Evolutionary conservation across 2,329 filamentous ascomycete species (phyloP), one percentile per base, ranked within the genome.

Genomic region (Aspergillus eucalypticola): DNA sequence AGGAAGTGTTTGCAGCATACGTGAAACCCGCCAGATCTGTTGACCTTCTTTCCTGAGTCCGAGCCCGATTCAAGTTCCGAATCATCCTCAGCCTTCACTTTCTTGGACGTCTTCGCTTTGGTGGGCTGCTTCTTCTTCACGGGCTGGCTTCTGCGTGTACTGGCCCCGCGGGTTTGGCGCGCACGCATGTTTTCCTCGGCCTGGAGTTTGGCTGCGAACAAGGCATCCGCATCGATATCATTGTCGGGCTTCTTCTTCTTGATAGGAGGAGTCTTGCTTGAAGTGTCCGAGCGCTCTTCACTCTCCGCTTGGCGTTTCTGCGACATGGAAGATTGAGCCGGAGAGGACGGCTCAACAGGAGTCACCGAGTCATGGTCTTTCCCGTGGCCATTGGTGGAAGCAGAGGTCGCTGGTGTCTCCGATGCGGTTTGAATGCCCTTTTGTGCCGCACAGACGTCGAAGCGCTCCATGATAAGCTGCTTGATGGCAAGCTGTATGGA

Each of bases 21-120:
- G 72, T 97, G 92, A 72, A 99, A 99, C 3, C 93, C 95, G 38
- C 93, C 90, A 71, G 93, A 96, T 67, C 90, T 87, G 64, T 86
- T 87, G 19, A 86, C 83, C 69, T 86, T 84, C 79, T 91, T 85
- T 74, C 86, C 69, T 70, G 71, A 78, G 63, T 84, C 78, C 59
- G 85, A 78, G 75, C 87, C 88, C 49, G 84, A 88, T 4, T 87
- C 87, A 8, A 90, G 76, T 53, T 94, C 92, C 68, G 90, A 94
- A 67, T 96, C 91, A 68, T 96, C 92, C 57, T 89, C 88, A 6
- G 84, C 85, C 65, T 87, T 89, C 59, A 94, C 85, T 76, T 90
- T 91, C 71, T 90, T 91, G 25, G 81, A 73, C 32, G 81, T 84
- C 78, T 81, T 82, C 5, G 76, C 68, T 60, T 77, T 79, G 55